Evolutionary conservation across 139 green algal species (phyloP), one percentile per base, ranked within the genome.

Genomic region (Haematococcus lacustris): DNA sequence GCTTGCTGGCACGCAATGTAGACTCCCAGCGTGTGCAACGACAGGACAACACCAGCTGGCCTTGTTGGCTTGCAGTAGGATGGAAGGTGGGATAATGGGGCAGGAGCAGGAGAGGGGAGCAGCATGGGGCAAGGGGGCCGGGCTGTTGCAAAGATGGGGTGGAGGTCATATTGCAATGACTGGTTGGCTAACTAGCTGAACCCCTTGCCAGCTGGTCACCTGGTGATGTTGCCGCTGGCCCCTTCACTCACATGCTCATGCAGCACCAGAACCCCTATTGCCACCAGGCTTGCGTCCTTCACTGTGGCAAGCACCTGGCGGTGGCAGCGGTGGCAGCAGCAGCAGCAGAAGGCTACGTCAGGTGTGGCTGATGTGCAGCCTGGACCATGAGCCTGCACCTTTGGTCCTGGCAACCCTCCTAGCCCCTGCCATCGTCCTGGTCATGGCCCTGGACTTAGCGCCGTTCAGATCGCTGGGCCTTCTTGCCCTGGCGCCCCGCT

Each of bases 241-340:
- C 13, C 13, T 13, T 57, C 53, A 30, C 53, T 64, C 53, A 64
- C 85, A 2, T 61, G 35, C 74, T 95, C 88, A 1, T 71, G 47
- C 28, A 92, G 77, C 51, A 95, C 83, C 3, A 87, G 65, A 23
- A 93, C 84, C 47, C 90, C 85, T 23, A 93, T 73, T 43, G 76
- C 72, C 35, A 96, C 88, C 63, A 94, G 81, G 33, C 84, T 26
- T 3, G 90, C 81, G 73, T 95, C 93, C 79, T 96, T 96, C 25
- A 94, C 86, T 0, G 87, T 93, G 7, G 85, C 89, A 37, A 95
- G 68, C 38, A 91, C 88, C 74, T 79, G 43, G 33, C 59, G 26
- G 3, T 3, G 23, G n/a, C 4, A 13, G 68, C 17, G 7, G 53
- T 28, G 23, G 21, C 4, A 35, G 13, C 17, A 63, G 25, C n/a